Evolutionary conservation across 2,329 filamentous ascomycete species (phyloP).

Genomic region (Ceratocystis albifundus): DNA sequence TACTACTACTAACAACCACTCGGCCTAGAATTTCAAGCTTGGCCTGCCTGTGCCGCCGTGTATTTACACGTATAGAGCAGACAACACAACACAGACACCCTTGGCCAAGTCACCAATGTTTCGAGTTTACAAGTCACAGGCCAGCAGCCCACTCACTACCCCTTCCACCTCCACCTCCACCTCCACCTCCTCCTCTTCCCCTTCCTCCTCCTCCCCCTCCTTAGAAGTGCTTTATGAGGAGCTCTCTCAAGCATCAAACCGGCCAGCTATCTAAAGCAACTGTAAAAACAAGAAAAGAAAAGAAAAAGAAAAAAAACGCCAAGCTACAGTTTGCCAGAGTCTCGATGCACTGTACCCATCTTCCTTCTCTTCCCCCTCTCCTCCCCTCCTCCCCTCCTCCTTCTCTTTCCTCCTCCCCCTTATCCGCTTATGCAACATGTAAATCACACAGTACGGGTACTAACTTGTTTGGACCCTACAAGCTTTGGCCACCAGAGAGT

Average conservation of each 20-base stretch:
- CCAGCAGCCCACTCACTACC: neutral
- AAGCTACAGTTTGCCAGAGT: neutral
- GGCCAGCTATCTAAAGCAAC: too few species aligned
- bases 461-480: conserved; percentile 7
- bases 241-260: too few species aligned
- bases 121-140: conserved; percentile 3
- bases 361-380: neutral
- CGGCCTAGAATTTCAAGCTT: too few species aligned
- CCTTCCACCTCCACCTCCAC: too few species aligned
- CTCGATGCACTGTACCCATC: neutral
- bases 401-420: neutral
- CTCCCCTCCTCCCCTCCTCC: neutral
- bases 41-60: neutral
- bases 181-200: too few species aligned
- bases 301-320: too few species aligned
- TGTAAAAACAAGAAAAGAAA: too few species aligned
- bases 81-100: neutral
- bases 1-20: too few species aligned
- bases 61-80: neutral
- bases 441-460: conserved; percentile 6
- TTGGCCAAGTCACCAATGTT: neutral
- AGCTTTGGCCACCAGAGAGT: conserved; percentile 1
- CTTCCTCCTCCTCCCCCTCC: too few species aligned
- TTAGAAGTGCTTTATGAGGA: too few species aligned
- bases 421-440: conserved; percentile 10